Base-by-base conservation (phyloP, 345 rosid genomes). In the Streptanthus diversifolius region DNA sequence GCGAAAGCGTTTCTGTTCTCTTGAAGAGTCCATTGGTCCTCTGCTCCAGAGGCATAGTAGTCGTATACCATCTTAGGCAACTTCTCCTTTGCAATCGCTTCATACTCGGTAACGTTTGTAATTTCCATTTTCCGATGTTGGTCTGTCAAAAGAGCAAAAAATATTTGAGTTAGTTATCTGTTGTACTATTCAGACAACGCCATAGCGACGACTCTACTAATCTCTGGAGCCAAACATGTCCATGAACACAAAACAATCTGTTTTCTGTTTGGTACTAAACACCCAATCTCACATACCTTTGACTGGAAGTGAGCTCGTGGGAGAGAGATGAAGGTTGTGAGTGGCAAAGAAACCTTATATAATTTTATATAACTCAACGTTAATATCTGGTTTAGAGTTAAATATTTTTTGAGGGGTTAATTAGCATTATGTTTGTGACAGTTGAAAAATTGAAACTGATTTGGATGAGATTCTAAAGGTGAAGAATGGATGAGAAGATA, bases 1-100 rank as follows among this genome's bases (percentile, higher is more conserved):
- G 90, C 81, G 76, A 88, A 88, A 15, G 92, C 90, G 73, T 75
- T 72, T 45, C 88, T 71, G 74, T 88, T 88, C 74, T 88, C 92
- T 57, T 66, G 55, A 39, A 85, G 86, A 64, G 83, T 83, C 92
- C 90, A 88, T 52, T 88, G 90, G 78, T 88, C 92, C 63, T 88
- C 92, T 41, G 92, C 88, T 32, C 92, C 92, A 24, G 92, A 88
- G 25, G 92, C 88, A 75, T 84, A 88, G 82, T 88, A 88, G 76
- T 88, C 92, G 40, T 72, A 88, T 9, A 71, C 90, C 90, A 85
- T 88, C 83, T 88, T 84, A 27, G 92, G 92, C 80, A 88, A 72
- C 66, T 84, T 88, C 69, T 79, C 55, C 82, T 82, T 88, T 4
- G 92, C 92, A 24, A 88, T 85, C 13, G 75, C 86, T 24, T 88